Conservation (phyloP, 129 eudicot species). For the Helianthus annuus region HanXRQr2.0-SUNRISE NC_035447.2:98621853-98622352, state of each 20-base stretch:
- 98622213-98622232: conserved; percentile 5
- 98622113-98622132: conserved; percentile 25
- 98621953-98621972: conserved; percentile 30
- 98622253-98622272: conserved; percentile 3
- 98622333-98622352: conserved; percentile 19
- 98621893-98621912: conserved; percentile 43
- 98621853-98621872: conserved; percentile 44
- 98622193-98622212: conserved; percentile 23
- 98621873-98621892: conserved; percentile 43
- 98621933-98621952: conserved; percentile 34
- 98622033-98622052: conserved; percentile 37
- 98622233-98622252: neutral
- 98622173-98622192: conserved; percentile 32
- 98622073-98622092: conserved; percentile 68
- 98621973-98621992: conserved; percentile 25
- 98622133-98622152: conserved; percentile 27
- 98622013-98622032: conserved; percentile 36
- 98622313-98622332: conserved; percentile 17
- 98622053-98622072: conserved; percentile 61
- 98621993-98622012: conserved; percentile 24
- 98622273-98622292: neutral
- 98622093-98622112: conserved; percentile 77
- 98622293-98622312: conserved; percentile 9
- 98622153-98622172: conserved; percentile 21
- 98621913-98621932: conserved; percentile 44